phyloP scores from a whole-genome alignment of 2,329 filamentous ascomycete species.

The Teratosphaeria epicoccoides region DNA sequence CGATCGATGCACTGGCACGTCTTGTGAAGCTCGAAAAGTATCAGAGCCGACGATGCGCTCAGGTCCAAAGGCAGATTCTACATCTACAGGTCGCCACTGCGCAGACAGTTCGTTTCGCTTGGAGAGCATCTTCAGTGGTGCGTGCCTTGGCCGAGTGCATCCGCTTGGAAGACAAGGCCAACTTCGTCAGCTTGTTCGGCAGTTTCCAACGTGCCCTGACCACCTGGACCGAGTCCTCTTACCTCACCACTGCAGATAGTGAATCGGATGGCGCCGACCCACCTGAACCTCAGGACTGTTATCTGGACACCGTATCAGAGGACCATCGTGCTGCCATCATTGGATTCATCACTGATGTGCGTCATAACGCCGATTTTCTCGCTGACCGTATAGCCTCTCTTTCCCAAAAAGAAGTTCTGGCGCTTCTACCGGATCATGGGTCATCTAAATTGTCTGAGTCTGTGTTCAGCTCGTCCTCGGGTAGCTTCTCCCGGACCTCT shows the following conservation, averaged over 20 bases:
- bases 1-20: conserved; percentile 3
- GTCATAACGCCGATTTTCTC: conserved; percentile 79
- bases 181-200: conserved; percentile 63
- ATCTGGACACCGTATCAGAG: conserved; percentile 59
- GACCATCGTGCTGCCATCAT: conserved; percentile 64
- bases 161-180: conserved; percentile 66
- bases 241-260: not conserved
- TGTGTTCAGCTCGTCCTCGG: conserved; percentile 53
- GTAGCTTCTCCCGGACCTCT: conserved; percentile 35
- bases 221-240: conserved; percentile 38
- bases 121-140: conserved; percentile 64
- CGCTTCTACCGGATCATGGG: conserved; percentile 68
- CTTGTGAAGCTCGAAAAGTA: conserved; percentile 25
- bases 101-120: conserved; percentile 61
- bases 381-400: conserved; percentile 70
- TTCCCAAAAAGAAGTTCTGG: conserved; percentile 62
- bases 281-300: conserved; percentile 12
- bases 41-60: conserved; percentile 68
- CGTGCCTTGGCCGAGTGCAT: conserved; percentile 69
- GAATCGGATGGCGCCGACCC: conserved; percentile 47
- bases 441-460: conserved; percentile 73
- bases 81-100: conserved; percentile 65
- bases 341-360: conserved; percentile 68
- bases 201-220: conserved; percentile 64
- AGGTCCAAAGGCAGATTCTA: conserved; percentile 62